A percentile compares a stretch with the other conserved stretches of the same genome.
phyloP scores from a whole-genome alignment of 805 yeast species.

The Komagataella pastoris region DNA sequence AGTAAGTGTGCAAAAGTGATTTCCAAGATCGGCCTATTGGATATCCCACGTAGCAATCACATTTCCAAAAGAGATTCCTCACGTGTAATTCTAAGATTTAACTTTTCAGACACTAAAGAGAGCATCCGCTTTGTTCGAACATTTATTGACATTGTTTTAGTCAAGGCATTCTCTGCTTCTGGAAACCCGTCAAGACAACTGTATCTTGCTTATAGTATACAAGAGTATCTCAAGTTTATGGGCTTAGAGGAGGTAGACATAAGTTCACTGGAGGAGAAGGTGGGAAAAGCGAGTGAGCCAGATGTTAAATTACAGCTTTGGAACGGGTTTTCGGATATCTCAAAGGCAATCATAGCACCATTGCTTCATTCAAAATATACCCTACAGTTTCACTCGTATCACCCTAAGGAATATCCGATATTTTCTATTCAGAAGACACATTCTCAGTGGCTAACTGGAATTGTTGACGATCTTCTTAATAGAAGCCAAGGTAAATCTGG shows the following conservation, averaged over 20 bases:
- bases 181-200: conserved; percentile 77
- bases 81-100: conserved; percentile 34
- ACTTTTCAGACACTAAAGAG: conserved; percentile 51
- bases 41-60: conserved; percentile 21
- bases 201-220: conserved; percentile 80
- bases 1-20: conserved; percentile 54
- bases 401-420: conserved; percentile 48
- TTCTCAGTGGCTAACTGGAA: conserved; percentile 57
- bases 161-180: conserved; percentile 82
- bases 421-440: conserved; percentile 42
- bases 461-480: conserved; percentile 55
- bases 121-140: conserved; percentile 48
- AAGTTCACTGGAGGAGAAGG: conserved; percentile 8
- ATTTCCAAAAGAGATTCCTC: conserved; percentile 20
- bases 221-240: conserved; percentile 61
- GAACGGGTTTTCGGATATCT: conserved; percentile 48
- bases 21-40: conserved; percentile 68
- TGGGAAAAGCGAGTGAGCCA: conserved; percentile 4
- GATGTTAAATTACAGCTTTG: conserved; percentile 29
- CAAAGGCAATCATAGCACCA: conserved; percentile 67
- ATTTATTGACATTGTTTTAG: conserved; percentile 56
- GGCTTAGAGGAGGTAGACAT: conserved; percentile 21
- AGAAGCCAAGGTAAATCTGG: conserved; percentile 17
- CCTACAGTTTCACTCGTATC: conserved; percentile 37
- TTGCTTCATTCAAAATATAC: conserved; percentile 58